Evolutionary conservation across 805 yeast species (phyloP).

Genomic region (Jamesozyma jinghongensis): DNA sequence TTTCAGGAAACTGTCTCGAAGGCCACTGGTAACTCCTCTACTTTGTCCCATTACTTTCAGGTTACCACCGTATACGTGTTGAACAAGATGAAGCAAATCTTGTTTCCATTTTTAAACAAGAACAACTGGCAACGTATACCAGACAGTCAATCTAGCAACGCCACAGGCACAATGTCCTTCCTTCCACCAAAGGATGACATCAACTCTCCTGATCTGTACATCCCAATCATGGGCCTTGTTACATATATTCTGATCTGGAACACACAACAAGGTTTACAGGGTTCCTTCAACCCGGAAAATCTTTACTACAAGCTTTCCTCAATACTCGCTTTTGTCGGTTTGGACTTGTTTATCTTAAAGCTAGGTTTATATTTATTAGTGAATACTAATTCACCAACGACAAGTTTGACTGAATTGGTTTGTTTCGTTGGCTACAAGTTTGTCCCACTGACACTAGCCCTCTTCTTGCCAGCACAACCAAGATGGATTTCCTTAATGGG

Average conservation of each 20-base stretch:
- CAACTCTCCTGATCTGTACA: constrained; percentile 93
- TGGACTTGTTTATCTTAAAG: constrained; percentile 69
- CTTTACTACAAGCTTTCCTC: constrained; percentile 82
- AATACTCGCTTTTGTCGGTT: constrained; percentile 68
- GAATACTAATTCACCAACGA: constrained; percentile 18
- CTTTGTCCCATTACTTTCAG: constrained; percentile 79
- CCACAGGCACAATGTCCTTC: constrained; percentile 13
- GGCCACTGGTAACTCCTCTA: constrained; percentile 31
- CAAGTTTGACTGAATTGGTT: constrained; percentile 68
- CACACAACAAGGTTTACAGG: constrained; percentile 72
- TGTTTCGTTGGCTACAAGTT: constrained; percentile 93
- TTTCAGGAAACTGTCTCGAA: constrained; percentile 41
- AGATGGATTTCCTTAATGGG: constrained; percentile 36
- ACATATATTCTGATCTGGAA: constrained; percentile 84
- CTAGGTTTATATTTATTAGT: constrained; percentile 71
- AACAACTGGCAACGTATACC: constrained; percentile 68
- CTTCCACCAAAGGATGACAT: constrained; percentile 75
- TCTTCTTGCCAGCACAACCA: constrained; percentile 43
- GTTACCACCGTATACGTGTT: constrained; percentile 84
- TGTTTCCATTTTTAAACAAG: constrained; percentile 79
- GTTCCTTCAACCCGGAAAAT: constrained; percentile 86
- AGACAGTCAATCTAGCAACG: constrained; percentile 8
- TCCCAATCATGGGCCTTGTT: constrained; percentile 86
- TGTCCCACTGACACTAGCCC: constrained; percentile 59
- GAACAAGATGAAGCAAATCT: constrained; percentile 57